Percentiles rank a stretch among this genome's conserved stretches.
phyloP scores from a whole-genome alignment of 2,329 filamentous ascomycete genomes.

The Trichoderma sp. region DNA sequence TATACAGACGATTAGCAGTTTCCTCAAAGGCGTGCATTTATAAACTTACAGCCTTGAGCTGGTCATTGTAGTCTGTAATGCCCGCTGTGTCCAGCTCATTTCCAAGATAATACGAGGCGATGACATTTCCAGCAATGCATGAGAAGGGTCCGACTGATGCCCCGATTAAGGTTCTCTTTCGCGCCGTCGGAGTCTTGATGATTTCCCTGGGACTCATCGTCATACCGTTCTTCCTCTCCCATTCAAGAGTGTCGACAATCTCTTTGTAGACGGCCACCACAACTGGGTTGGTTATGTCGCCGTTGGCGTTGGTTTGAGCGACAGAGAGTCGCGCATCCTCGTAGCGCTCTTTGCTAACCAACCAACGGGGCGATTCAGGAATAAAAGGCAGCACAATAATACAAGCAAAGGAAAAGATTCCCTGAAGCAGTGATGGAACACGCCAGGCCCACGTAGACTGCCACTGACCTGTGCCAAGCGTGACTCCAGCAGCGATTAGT shows the following conservation, averaged over 20 bases:
- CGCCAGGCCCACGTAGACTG: slow-evolving; percentile 32
- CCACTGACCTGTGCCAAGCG: slow-evolving; percentile 37
- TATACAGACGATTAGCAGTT: neutral
- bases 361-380: slow-evolving; percentile 38
- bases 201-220: slow-evolving; percentile 34
- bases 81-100: slow-evolving; percentile 43
- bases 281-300: slow-evolving; percentile 31
- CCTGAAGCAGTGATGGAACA: slow-evolving; percentile 30
- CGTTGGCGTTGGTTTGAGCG: slow-evolving; percentile 43
- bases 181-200: slow-evolving; percentile 38
- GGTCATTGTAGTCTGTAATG: slow-evolving; percentile 38
- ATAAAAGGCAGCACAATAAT: slow-evolving; percentile 36
- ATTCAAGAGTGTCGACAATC: slow-evolving; percentile 39
- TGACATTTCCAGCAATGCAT: slow-evolving; percentile 36
- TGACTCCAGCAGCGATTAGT: slow-evolving; percentile 50
- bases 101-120: slow-evolving; percentile 42
- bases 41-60: slow-evolving; percentile 42
- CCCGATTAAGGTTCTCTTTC: slow-evolving; percentile 34
- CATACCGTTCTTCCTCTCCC: slow-evolving; percentile 33
- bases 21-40: slow-evolving; percentile 21
- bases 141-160: slow-evolving; percentile 32
- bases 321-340: slow-evolving; percentile 40
- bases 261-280: slow-evolving; percentile 39
- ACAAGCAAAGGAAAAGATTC: slow-evolving; percentile 24
- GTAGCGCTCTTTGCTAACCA: slow-evolving; percentile 31